Evolutionary conservation across 441 rosid species (phyloP).

Genomic region (Pelargonium cotyledonis): DNA sequence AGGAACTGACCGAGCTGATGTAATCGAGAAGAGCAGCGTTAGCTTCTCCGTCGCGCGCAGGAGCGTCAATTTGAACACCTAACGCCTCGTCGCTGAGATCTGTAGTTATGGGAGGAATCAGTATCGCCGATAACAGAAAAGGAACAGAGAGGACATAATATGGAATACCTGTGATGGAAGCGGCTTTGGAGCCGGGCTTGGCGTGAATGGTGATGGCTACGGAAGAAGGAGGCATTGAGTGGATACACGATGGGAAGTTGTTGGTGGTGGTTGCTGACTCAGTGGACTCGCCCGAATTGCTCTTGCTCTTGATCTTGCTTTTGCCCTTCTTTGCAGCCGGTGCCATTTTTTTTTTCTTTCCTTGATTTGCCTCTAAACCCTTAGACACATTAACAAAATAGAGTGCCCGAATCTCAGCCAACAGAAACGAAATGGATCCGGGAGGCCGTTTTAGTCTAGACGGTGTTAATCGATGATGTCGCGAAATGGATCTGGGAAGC

Average conservation of each 20-base stretch:
- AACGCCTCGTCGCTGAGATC: conserved; percentile 76
- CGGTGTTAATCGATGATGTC: too few relatives aligned
- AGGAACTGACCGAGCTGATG: conserved; percentile 62
- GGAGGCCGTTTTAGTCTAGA: too few relatives aligned
- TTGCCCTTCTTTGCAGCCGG: conserved; percentile 58
- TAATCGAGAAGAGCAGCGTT: conserved; percentile 80
- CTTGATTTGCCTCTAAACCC: too few relatives aligned
- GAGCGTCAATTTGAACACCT: conserved; percentile 88
- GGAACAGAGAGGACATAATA: too few relatives aligned
- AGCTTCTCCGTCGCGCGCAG: conserved; percentile 88
- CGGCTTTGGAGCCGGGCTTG: conserved; percentile 83
- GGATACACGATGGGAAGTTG: conserved; percentile 55
- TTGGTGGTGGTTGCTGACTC: conserved; percentile 15
- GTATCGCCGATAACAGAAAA: background rate
- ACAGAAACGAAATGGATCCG: too few relatives aligned
- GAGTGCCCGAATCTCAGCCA: too few relatives aligned
- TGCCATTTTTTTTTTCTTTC: conserved; percentile 32
- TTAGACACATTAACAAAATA: too few relatives aligned
- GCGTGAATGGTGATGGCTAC: conserved; percentile 87
- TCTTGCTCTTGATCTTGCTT: conserved; percentile 30
- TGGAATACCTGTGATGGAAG: conserved; percentile 68
- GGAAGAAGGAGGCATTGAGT: conserved; percentile 54
- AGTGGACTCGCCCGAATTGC: conserved; percentile 33
- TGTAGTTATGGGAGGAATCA: conserved; percentile 20
- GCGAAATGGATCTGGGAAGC: too few relatives aligned